Evolutionary conservation across 225 moss, liverwort and hornwort species (phyloP).

Genomic region (Polytrichum commune): DNA sequence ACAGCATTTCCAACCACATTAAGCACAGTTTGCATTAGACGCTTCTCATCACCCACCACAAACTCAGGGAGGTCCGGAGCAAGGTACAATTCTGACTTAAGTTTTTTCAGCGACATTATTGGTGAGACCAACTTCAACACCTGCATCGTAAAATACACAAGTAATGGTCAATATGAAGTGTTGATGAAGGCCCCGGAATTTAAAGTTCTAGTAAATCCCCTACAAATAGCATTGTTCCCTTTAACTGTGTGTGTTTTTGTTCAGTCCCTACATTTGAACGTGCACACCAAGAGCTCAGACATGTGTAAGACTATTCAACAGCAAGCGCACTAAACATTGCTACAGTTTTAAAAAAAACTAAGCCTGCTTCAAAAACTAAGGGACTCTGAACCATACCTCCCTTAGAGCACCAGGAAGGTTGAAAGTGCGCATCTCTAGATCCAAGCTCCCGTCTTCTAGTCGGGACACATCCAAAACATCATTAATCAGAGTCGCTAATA

Average conservation of each 20-base stretch:
- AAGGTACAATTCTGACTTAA: conserved; percentile 37
- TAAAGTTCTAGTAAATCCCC: too few relatives aligned
- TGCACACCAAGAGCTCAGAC: too few relatives aligned
- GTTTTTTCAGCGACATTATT: conserved; percentile 59
- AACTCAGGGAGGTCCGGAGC: conserved; percentile 48
- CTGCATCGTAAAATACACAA: conserved; percentile 22
- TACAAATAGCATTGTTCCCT: too few relatives aligned
- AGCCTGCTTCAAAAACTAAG: too few relatives aligned
- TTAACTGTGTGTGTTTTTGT: too few relatives aligned
- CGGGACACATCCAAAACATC: conserved; percentile 59
- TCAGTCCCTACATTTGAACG: too few relatives aligned
- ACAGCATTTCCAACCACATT: conserved; percentile 73
- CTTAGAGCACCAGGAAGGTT: conserved; percentile 40
- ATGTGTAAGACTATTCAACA: too few relatives aligned
- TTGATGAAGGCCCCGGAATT: too few relatives aligned
- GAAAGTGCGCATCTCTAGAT: conserved; percentile 40
- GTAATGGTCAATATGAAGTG: neutral
- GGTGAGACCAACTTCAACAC: conserved; percentile 57
- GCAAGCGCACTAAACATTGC: too few relatives aligned
- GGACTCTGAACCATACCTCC: conserved; percentile 25
- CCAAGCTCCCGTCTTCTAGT: conserved; percentile 64
- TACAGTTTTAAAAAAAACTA: too few relatives aligned
- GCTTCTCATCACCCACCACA: conserved; percentile 66
- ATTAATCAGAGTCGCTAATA: conserved; percentile 56
- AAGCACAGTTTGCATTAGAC: conserved; percentile 59